Evolutionary conservation across 306 rosid species (phyloP).

Genomic region (Malus sylvestris): DNA sequence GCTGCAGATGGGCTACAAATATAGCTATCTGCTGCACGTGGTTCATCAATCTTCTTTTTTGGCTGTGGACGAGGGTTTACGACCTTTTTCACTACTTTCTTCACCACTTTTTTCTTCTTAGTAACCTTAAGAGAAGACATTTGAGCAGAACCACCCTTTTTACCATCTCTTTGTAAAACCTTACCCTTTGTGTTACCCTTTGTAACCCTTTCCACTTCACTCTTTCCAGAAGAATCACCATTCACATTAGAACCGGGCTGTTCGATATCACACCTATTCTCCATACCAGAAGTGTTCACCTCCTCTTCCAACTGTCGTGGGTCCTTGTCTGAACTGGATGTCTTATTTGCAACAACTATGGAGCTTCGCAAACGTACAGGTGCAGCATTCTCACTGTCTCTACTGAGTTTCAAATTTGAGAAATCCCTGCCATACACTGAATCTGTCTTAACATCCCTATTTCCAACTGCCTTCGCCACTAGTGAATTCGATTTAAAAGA

Average conservation of each 20-base stretch:
- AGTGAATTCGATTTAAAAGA: constrained; percentile 76
- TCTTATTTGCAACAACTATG: constrained; percentile 8
- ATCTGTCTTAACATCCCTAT: constrained; percentile 13
- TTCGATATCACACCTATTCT: constrained; percentile 18
- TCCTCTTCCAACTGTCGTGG: constrained; percentile 3
- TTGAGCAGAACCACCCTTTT: constrained; percentile 21
- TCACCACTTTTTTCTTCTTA: constrained; percentile 65
- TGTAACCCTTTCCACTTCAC: constrained; percentile 13
- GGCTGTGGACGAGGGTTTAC: constrained; percentile 24
- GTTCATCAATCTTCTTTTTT: constrained; percentile 19
- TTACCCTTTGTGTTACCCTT: constrained; percentile 7
- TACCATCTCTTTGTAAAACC: constrained; percentile 15
- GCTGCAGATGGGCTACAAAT: constrained; percentile 18
- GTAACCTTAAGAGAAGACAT: constrained; percentile 22
- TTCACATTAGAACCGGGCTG: constrained; percentile 18
- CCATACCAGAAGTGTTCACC: not conserved
- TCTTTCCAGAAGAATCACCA: constrained; percentile 20
- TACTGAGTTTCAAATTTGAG: not conserved
- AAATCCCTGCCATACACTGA: constrained; percentile 7
- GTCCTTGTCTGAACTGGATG: constrained; percentile 27
- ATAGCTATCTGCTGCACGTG: constrained; percentile 14
- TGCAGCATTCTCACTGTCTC: constrained; percentile 3
- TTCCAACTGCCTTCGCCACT: constrained; percentile 64
- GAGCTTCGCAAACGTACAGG: constrained; percentile 10
- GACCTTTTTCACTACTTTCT: constrained; percentile 59